Conservation (phyloP, 331 rosid species). For the Acacia pycnantha region DNA sequence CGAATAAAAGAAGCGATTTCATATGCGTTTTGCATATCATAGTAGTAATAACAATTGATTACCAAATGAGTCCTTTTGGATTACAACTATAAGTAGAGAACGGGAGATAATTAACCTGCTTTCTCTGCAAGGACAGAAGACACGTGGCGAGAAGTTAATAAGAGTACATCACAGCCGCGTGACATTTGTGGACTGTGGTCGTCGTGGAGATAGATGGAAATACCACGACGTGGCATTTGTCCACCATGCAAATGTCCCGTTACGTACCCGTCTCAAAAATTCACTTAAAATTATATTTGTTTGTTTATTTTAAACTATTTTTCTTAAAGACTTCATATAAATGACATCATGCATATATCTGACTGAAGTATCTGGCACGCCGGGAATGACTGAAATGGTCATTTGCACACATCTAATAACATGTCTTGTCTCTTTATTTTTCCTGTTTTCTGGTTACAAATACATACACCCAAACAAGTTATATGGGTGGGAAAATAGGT, state of each 20-base stretch:
- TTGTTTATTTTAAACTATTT: no score
- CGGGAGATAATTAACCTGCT: not conserved
- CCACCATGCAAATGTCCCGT: slow-evolving; percentile 51
- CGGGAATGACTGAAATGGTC: not conserved
- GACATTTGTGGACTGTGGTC: slow-evolving; percentile 13
- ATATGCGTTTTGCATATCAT: not conserved
- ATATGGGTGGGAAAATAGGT: not conserved
- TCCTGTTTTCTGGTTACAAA: no score
- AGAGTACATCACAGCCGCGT: not conserved
- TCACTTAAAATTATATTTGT: no score
- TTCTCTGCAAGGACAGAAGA: not conserved
- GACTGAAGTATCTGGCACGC: not conserved
- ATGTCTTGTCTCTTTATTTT: not conserved
- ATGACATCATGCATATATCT: no score
- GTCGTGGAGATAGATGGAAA: not conserved
- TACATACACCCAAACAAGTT: not conserved
- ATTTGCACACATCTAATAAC: not conserved
- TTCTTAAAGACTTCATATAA: no score
- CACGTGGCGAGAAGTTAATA: not conserved
- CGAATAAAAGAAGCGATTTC: not conserved
- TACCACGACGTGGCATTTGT: slow-evolving; percentile 39
- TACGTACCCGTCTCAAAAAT: not conserved
- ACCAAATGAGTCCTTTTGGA: not conserved
- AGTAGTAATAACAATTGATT: not conserved
- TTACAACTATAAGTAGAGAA: not conserved